Conservation (phyloP, 2,329 filamentous ascomycete genomes). For the Exophiala xenobiotica region DNA sequence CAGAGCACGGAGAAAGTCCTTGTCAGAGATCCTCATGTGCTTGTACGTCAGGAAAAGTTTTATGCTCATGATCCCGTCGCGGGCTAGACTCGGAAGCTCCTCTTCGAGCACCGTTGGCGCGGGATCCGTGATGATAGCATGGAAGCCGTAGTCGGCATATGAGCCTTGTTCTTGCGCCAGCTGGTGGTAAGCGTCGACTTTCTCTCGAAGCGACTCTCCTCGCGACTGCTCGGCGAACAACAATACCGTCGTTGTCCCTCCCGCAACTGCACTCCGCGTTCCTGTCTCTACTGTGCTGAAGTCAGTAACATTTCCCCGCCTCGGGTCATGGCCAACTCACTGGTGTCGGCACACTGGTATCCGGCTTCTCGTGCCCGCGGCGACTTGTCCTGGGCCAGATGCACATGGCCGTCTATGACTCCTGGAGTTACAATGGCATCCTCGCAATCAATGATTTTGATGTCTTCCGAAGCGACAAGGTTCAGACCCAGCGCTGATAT, state of each 20-base stretch:
- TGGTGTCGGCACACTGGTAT: constrained; percentile 2
- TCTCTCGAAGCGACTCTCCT: constrained; percentile 45
- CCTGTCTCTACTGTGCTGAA: constrained; percentile 41
- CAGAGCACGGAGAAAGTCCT: constrained; percentile 44
- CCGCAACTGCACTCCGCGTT: constrained; percentile 56
- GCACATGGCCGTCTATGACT: not conserved
- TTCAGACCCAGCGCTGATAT: not conserved
- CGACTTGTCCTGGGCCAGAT: constrained; percentile 1
- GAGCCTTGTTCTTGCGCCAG: constrained; percentile 44
- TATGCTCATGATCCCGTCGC: constrained; percentile 43
- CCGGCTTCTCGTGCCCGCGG: not conserved
- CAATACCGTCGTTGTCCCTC: constrained; percentile 59
- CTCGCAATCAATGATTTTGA: not conserved
- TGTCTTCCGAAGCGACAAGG: not conserved
- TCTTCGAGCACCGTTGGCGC: constrained; percentile 35
- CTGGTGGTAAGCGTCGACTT: constrained; percentile 48
- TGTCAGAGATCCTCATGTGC: constrained; percentile 41
- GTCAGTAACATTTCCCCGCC: not conserved
- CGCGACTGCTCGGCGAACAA: constrained; percentile 57
- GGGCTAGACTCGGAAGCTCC: constrained; percentile 40
- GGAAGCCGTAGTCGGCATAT: constrained; percentile 58
- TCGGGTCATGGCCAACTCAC: not conserved
- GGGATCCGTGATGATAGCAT: constrained; percentile 42
- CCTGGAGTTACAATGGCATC: not conserved
- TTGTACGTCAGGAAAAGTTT: constrained; percentile 52